Evolutionary conservation across 805 yeast species (phyloP).

Genomic region (Kockiozyma suomiensis): DNA sequence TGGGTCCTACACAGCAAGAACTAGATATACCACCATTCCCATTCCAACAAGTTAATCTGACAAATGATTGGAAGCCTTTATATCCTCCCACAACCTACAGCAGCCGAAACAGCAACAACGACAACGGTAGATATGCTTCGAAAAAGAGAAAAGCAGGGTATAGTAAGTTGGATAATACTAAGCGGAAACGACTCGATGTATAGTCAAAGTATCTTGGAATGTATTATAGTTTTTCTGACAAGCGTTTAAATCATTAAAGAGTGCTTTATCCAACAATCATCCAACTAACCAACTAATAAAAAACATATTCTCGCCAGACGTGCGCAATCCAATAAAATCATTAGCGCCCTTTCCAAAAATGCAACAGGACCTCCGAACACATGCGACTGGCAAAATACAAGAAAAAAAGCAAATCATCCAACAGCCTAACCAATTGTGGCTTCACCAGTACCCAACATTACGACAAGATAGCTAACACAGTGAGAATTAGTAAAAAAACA

Average conservation of each 20-base stretch:
- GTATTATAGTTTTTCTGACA: too few relatives aligned
- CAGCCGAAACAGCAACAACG: background rate
- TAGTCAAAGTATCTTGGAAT: too few relatives aligned
- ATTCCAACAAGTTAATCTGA: constrained; percentile 25
- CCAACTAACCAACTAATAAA: too few relatives aligned
- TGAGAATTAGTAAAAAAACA: too few relatives aligned
- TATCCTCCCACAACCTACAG: background rate
- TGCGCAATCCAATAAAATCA: too few relatives aligned
- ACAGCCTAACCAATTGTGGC: too few relatives aligned
- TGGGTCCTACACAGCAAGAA: constrained; percentile 1
- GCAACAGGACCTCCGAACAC: background rate
- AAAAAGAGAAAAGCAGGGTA: too few relatives aligned
- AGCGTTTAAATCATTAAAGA: too few relatives aligned
- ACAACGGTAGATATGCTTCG: background rate
- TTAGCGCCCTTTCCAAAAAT: background rate
- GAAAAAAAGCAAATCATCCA: background rate
- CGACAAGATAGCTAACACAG: constrained; percentile 46
- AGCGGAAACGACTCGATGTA: too few relatives aligned
- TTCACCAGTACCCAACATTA: constrained; percentile 52
- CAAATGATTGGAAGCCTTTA: constrained; percentile 7
- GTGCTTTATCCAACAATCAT: too few relatives aligned
- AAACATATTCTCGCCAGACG: too few relatives aligned
- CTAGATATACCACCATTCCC: constrained; percentile 30
- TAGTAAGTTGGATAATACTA: too few relatives aligned
- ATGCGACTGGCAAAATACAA: background rate